phyloP scores from a whole-genome alignment of 371 early-diverging fungal species.

The Synchytrium microbalum region DNA sequence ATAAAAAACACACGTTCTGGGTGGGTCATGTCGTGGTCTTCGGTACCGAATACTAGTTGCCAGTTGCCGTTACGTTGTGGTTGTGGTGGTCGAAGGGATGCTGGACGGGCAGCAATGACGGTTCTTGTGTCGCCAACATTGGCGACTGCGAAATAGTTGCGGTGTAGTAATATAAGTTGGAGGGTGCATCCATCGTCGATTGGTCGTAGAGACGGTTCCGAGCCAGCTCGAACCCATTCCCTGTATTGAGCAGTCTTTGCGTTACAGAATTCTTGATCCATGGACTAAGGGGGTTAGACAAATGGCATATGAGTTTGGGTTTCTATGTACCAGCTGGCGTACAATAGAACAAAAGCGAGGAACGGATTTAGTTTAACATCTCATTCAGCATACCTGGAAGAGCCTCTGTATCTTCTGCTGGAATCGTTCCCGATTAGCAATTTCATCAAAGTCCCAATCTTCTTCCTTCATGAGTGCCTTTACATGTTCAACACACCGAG shows the following conservation, averaged over 20 bases:
- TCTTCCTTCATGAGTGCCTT: constrained; percentile 16
- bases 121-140: constrained; percentile 83
- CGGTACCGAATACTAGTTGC: constrained; percentile 26
- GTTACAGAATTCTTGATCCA: constrained; percentile 31
- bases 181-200: constrained; percentile 80
- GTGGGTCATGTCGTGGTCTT: constrained; percentile 45
- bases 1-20: constrained; percentile 35
- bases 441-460: constrained; percentile 23
- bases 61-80: constrained; percentile 11
- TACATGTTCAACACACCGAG: constrained; percentile 16
- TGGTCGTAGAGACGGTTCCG: constrained; percentile 22
- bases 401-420: constrained; percentile 12
- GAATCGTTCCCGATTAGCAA: constrained; percentile 13
- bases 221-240: constrained; percentile 25
- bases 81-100: not conserved
- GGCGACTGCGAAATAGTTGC: constrained; percentile 64
- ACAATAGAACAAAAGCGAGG: too few species aligned
- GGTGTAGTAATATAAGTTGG: constrained; percentile 60
- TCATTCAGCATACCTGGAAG: constrained; percentile 17
- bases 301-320: not conserved
- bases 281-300: not conserved
- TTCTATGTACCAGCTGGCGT: not conserved
- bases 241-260: constrained; percentile 33
- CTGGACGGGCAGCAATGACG: constrained; percentile 25
- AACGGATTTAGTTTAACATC: too few species aligned